A percentile compares a stretch with the other conserved stretches of the same genome.
Evolutionary conservation across 768 basidiomycete species (phyloP).

Genomic region (Lentinula boryana): DNA sequence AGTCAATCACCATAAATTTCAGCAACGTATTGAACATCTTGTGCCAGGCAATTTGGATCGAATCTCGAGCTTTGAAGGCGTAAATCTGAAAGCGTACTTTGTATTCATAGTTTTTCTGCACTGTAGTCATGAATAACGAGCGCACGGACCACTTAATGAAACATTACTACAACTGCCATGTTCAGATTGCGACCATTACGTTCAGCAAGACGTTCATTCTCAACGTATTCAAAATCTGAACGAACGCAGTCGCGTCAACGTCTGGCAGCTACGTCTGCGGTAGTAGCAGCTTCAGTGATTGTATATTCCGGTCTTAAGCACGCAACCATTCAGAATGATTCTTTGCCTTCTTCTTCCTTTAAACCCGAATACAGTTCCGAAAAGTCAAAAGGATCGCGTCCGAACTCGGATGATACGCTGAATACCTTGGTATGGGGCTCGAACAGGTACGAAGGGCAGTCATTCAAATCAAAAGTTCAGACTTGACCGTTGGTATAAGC

Average conservation of each 20-base stretch:
- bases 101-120: not conserved
- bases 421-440: constrained; percentile 68
- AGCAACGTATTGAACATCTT: not conserved
- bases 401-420: constrained; percentile 18
- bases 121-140: not conserved
- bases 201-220: not conserved
- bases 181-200: not conserved
- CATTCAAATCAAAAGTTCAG: not conserved
- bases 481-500: constrained; percentile 24
- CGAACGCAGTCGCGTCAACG: not conserved
- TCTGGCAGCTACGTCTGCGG: not conserved
- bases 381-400: not conserved
- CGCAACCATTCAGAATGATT: constrained; percentile 28
- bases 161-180: not conserved
- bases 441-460: constrained; percentile 44
- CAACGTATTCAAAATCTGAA: not conserved
- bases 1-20: constrained; percentile 13
- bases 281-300: not conserved
- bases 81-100: not conserved
- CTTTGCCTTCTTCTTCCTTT: constrained; percentile 10
- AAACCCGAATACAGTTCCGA: not conserved
- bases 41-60: constrained; percentile 39
- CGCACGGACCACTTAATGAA: not conserved
- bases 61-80: constrained; percentile 19
- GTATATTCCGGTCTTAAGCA: constrained; percentile 1